phyloP scores from a whole-genome alignment of 164 flowering plant genomes.

The Liriodendron chinense region DNA sequence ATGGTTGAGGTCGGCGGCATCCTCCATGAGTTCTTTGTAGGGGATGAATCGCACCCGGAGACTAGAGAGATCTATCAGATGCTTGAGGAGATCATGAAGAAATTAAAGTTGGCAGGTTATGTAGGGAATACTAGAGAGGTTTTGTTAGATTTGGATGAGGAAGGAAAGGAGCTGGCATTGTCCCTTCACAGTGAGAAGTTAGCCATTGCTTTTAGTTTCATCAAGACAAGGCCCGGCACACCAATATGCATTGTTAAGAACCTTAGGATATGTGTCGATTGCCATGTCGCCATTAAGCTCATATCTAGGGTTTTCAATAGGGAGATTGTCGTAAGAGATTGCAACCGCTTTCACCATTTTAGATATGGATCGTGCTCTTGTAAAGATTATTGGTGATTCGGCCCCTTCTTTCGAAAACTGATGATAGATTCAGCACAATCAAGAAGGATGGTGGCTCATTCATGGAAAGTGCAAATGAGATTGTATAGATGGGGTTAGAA shows the following conservation, averaged over 20 bases:
- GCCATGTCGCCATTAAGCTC: slow-evolving; percentile 34
- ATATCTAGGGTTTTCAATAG: slow-evolving; percentile 27
- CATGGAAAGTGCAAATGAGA: too few species aligned
- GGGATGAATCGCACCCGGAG: slow-evolving; percentile 32
- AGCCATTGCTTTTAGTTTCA: slow-evolving; percentile 30
- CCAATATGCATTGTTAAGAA: slow-evolving; percentile 32
- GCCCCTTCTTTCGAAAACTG: not conserved
- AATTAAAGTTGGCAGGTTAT: slow-evolving; percentile 28
- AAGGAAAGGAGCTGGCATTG: slow-evolving; percentile 30
- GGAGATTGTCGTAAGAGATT: slow-evolving; percentile 33
- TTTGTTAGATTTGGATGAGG: slow-evolving; percentile 38
- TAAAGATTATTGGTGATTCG: slow-evolving; percentile 28
- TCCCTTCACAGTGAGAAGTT: slow-evolving; percentile 33
- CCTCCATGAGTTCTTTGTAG: slow-evolving; percentile 38
- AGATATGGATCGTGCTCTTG: slow-evolving; percentile 32
- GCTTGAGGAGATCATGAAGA: slow-evolving; percentile 35
- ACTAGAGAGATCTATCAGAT: slow-evolving; percentile 25
- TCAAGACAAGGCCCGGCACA: slow-evolving; percentile 23
- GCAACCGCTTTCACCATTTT: slow-evolving; percentile 37
- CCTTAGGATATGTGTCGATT: slow-evolving; percentile 37
- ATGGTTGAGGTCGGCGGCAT: slow-evolving; percentile 36
- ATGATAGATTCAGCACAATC: not conserved
- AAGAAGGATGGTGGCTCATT: not conserved
- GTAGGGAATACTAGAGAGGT: slow-evolving; percentile 27
- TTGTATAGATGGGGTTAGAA: too few species aligned